A percentile compares a stretch with the other conserved stretches of the same genome.
Evolutionary conservation across 495 filamentous ascomycete species (phyloP).

Genomic region (Pyrenopolyporus hunteri): DNA sequence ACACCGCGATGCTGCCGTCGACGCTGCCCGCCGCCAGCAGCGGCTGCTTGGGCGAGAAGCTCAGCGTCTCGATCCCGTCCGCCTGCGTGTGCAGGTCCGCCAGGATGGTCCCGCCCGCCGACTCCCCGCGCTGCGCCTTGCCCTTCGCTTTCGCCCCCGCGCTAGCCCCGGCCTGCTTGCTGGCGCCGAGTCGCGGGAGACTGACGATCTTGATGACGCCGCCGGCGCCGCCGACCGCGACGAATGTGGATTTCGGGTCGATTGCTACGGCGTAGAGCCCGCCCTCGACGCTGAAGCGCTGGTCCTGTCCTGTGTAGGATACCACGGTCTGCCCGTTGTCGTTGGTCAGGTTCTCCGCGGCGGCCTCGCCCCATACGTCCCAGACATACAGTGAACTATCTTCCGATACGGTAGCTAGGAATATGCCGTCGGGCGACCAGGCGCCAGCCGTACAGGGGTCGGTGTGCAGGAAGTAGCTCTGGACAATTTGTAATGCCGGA

Average conservation of each 20-base stretch:
- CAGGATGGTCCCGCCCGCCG: slow-evolving; percentile 72
- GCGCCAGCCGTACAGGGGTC: slow-evolving; percentile 84
- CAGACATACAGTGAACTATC: slow-evolving; percentile 90
- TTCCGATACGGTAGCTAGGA: slow-evolving; percentile 89
- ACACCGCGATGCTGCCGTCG: slow-evolving; percentile 88
- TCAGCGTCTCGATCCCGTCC: slow-evolving; percentile 84
- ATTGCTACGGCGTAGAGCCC: slow-evolving; percentile 87
- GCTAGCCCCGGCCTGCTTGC: slow-evolving; percentile 36
- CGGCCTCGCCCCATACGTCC: slow-evolving; percentile 86
- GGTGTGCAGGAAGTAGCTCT: slow-evolving; percentile 91
- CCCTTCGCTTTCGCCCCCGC: slow-evolving; percentile 52
- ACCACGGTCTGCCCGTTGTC: slow-evolving; percentile 77
- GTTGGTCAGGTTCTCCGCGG: slow-evolving; percentile 71
- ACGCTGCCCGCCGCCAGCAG: slow-evolving; percentile 88
- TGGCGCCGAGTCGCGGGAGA: slow-evolving; percentile 69
- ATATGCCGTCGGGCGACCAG: slow-evolving; percentile 86
- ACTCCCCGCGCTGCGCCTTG: slow-evolving; percentile 47
- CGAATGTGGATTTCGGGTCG: slow-evolving; percentile 74
- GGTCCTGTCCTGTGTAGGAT: slow-evolving; percentile 78
- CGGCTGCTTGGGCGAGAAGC: slow-evolving; percentile 76
- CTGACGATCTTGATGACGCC: slow-evolving; percentile 84
- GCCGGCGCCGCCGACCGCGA: slow-evolving; percentile 85
- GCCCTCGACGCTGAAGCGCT: slow-evolving; percentile 89
- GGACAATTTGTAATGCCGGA: slow-evolving; percentile 73
- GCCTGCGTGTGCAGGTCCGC: slow-evolving; percentile 61